These are phyloP conservation scores for Metarhizium robertsii DNA, from an alignment of 2,329 filamentous ascomycete genomes.

Conservation along the genomic window DNA sequence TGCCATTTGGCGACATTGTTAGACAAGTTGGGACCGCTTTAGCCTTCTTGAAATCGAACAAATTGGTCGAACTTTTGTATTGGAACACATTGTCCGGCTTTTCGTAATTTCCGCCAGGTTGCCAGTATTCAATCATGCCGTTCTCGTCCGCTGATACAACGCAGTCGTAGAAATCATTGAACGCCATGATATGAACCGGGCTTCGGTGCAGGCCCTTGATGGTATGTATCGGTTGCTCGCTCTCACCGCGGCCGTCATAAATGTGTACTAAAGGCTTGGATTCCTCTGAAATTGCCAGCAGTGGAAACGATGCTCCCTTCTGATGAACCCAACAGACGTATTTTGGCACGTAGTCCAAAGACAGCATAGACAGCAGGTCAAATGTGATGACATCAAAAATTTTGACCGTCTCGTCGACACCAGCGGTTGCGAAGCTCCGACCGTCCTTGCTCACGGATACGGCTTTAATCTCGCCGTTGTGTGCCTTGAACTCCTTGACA, in stretches of 20 bases:
- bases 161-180: constrained; percentile 82
- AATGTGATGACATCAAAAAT: constrained; percentile 80
- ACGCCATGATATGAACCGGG: constrained; percentile 76
- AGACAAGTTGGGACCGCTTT: constrained; percentile 78
- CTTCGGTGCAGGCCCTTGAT: constrained; percentile 72
- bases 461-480: constrained; percentile 73
- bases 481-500: constrained; percentile 94
- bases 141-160: constrained; percentile 81
- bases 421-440: constrained; percentile 84
- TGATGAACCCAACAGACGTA: constrained; percentile 88
- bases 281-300: constrained; percentile 76
- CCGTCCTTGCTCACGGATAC: constrained; percentile 85
- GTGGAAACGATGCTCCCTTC: constrained; percentile 76
- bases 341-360: constrained; percentile 64
- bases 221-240: constrained; percentile 63
- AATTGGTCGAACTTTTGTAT: constrained; percentile 85
- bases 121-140: constrained; percentile 97
- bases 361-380: constrained; percentile 74
- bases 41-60: constrained; percentile 96
- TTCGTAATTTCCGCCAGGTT: constrained; percentile 68
- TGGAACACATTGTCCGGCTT: constrained; percentile 89
- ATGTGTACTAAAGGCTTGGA: constrained; percentile 64
- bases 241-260: constrained; percentile 85
- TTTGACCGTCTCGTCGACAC: constrained; percentile 68
- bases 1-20: constrained; percentile 75